These are phyloP conservation scores for Stagonosporopsis chrysanthemi DNA, from an alignment of 2,329 filamentous ascomycete genomes.

Conservation along the genomic window DNA sequence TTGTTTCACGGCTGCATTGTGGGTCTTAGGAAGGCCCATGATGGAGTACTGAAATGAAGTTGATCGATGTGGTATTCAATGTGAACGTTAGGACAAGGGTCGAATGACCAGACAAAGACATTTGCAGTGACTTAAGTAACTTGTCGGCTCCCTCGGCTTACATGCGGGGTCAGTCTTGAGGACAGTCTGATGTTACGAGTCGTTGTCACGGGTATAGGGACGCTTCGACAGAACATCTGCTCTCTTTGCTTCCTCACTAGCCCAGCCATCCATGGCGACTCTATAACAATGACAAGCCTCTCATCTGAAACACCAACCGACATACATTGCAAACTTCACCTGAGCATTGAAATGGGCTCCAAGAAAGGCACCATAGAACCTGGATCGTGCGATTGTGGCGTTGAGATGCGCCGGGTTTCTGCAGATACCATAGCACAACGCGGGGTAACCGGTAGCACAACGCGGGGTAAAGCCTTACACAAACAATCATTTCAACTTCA, in stretches of 20 bases:
- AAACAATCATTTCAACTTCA: not conserved
- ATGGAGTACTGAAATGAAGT: slow-evolving; percentile 2
- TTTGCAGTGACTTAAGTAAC: not conserved
- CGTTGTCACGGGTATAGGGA: not conserved
- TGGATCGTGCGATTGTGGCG: not conserved
- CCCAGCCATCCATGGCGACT: too few relatives aligned
- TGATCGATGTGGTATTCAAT: slow-evolving; percentile 14
- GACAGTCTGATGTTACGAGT: not conserved
- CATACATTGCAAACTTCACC: not conserved
- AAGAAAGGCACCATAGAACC: not conserved
- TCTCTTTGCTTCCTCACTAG: not conserved
- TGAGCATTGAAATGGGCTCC: not conserved
- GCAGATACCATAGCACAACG: not conserved
- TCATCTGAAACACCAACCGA: not conserved
- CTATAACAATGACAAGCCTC: too few relatives aligned
- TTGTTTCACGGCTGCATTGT: slow-evolving; percentile 48
- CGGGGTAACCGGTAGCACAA: slow-evolving; percentile 6
- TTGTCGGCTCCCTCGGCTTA: not conserved
- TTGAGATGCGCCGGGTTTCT: slow-evolving; percentile 2
- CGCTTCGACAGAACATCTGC: not conserved
- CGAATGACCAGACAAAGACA: not conserved
- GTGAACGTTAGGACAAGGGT: not conserved
- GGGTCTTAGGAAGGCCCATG: slow-evolving; percentile 43
- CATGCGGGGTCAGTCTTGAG: not conserved
- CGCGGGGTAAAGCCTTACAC: slow-evolving; percentile 1